These are phyloP conservation scores for Eremothecium sinecaudum DNA, from an alignment of 1,139 yeast genomes.

Conservation along the genomic window DNA sequence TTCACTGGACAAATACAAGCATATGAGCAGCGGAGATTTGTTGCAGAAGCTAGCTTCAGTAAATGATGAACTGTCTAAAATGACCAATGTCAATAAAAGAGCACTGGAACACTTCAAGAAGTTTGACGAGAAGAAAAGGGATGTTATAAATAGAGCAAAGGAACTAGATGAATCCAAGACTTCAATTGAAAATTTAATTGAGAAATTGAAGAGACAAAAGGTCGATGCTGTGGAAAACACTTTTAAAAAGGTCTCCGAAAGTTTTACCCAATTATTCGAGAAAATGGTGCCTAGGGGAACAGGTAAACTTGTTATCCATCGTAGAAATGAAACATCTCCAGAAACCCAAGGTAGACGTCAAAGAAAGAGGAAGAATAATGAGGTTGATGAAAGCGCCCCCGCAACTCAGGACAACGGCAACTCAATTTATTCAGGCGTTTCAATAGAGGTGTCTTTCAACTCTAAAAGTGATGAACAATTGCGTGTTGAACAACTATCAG, in stretches of 20 bases:
- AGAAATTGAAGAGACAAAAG: slow-evolving; percentile 66
- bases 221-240: slow-evolving; percentile 75
- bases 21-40: slow-evolving; percentile 42
- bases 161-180: slow-evolving; percentile 64
- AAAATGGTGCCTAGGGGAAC: slow-evolving; percentile 75
- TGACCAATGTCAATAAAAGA: slow-evolving; percentile 76
- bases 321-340: slow-evolving; percentile 4
- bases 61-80: slow-evolving; percentile 51
- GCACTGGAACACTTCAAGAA: slow-evolving; percentile 78
- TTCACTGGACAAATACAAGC: slow-evolving; percentile 48
- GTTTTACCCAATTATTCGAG: slow-evolving; percentile 67
- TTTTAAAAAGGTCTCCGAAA: slow-evolving; percentile 64
- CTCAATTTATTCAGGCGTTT: slow-evolving; percentile 68
- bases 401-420: slow-evolving; percentile 16
- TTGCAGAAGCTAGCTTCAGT: slow-evolving; percentile 47
- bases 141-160: slow-evolving; percentile 50
- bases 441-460: slow-evolving; percentile 85
- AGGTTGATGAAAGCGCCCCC: slow-evolving; percentile 18
- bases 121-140: slow-evolving; percentile 66
- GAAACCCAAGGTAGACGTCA: slow-evolving; percentile 30
- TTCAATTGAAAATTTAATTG: slow-evolving; percentile 66
- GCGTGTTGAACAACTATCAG: slow-evolving; percentile 82
- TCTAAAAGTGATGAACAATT: slow-evolving; percentile 81
- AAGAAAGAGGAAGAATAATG: slow-evolving; percentile 17
- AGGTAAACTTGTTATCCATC: slow-evolving; percentile 61